Evolutionary conservation across 495 filamentous ascomycete genomes (phyloP).

Genomic region (Chaetomium fimeti): DNA sequence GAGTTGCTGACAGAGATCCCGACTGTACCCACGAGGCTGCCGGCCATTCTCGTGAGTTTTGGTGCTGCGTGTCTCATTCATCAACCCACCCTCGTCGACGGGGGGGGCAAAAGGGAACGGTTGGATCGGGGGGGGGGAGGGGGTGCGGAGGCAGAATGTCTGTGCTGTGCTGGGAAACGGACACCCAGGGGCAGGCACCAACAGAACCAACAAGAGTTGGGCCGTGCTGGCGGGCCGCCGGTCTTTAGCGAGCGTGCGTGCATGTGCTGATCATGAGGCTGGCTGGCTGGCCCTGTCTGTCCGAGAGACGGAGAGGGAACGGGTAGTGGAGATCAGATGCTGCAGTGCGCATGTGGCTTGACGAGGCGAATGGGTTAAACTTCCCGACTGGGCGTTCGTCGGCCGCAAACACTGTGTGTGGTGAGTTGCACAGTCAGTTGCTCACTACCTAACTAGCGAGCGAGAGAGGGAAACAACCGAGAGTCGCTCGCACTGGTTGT

Average conservation of each 20-base stretch:
- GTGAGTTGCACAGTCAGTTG: too few relatives aligned
- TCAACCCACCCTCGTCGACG: neutral
- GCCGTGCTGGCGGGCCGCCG: constrained; percentile 13
- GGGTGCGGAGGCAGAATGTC: neutral
- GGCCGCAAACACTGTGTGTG: neutral
- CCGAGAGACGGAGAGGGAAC: too few relatives aligned
- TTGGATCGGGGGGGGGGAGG: too few relatives aligned
- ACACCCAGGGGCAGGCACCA: neutral
- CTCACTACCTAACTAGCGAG: too few relatives aligned
- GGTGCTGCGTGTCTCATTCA: constrained; percentile 1
- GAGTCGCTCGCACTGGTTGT: neutral
- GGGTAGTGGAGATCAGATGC: neutral
- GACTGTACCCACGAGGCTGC: too few relatives aligned
- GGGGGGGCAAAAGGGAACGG: too few relatives aligned
- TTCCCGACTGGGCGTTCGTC: neutral
- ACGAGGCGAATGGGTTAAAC: neutral
- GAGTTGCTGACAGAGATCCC: too few relatives aligned
- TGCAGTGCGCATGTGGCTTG: constrained; percentile 2
- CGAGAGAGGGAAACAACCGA: too few relatives aligned
- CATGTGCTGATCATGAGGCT: constrained; percentile 12
- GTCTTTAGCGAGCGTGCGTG: constrained; percentile 4
- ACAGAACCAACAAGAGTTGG: constrained; percentile 10
- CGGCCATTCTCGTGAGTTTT: too few relatives aligned
- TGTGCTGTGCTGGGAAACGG: neutral
- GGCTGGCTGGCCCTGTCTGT: neutral